phyloP scores from a whole-genome alignment of 139 green algal species.

The Pseudopediastrum boryanum region DNA sequence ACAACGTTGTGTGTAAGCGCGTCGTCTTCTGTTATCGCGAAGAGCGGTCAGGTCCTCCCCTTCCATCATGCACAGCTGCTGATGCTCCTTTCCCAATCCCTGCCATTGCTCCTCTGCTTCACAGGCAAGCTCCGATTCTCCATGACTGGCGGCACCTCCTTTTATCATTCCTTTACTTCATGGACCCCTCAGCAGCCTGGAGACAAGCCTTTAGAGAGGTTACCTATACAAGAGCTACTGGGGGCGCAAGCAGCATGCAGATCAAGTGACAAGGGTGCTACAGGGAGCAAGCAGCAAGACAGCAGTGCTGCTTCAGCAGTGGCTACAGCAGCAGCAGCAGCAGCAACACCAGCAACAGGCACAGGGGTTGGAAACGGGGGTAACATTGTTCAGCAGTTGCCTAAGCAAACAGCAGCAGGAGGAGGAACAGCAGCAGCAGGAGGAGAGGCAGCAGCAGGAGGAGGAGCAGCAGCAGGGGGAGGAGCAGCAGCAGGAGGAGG shows the following conservation, averaged over 20 bases:
- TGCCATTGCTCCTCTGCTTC: conserved; percentile 28
- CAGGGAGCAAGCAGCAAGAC: background rate
- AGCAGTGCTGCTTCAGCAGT: background rate
- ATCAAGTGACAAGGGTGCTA: background rate
- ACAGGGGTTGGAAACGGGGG: background rate
- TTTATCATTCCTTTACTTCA: conserved; percentile 18
- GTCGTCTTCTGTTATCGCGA: too few relatives aligned
- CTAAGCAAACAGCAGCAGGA: too few relatives aligned
- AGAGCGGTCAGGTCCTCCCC: background rate
- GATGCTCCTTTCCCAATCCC: background rate
- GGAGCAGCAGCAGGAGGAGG: too few relatives aligned
- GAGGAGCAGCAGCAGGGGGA: too few relatives aligned
- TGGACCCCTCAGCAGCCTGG: conserved; percentile 33
- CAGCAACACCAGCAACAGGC: background rate
- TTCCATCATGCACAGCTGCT: background rate
- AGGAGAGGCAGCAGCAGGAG: too few relatives aligned
- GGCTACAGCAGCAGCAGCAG: background rate
- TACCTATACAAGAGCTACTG: background rate
- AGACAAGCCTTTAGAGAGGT: background rate
- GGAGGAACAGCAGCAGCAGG: too few relatives aligned
- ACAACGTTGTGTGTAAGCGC: too few relatives aligned
- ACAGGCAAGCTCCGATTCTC: conserved; percentile 75
- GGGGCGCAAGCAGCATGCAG: background rate
- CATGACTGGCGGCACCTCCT: conserved; percentile 55
- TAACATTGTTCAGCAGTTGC: too few relatives aligned